Evolutionary conservation across 495 filamentous ascomycete genomes (phyloP), one percentile per base, ranked within the genome.

Genomic region (Cercophora scortea): DNA sequence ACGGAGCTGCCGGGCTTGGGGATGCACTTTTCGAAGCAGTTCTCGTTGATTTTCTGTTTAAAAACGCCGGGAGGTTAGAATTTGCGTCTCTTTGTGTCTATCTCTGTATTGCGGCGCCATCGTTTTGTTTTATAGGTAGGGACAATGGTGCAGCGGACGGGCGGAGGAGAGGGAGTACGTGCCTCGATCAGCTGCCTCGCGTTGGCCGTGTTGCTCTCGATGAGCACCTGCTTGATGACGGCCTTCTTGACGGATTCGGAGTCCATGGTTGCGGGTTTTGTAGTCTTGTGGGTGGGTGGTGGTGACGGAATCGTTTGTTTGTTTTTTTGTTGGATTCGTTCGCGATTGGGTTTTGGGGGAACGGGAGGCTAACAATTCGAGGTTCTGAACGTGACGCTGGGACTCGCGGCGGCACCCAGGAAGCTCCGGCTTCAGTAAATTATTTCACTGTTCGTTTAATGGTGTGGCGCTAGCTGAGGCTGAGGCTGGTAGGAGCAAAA

Each of bases 21-120:
- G 40, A 98, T 75, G 73, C 93, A 98, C 65, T 85, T 85, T 36
- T 92, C 82, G 81, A 95, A 97, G 80, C 93, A 98, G 77, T 94
- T 84, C 66, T 92, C 84, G 78, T 96, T 95, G 69, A 97, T 78
- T 86, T 90, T 95, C 93, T 97, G 58, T 36, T n/a, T n/a, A n/a
- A n/a, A n/a, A 40, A 7, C 19, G 10, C n/a, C 1, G 44, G 18
- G 25, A 2, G 13, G 13, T 32, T 32, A 35, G 32, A 34, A 25
- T 25, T 25, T 2, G 25, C n/a, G 25, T 25, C 25, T 25, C 25
- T 25, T 25, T 25, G 2, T 25, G n/a, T 25, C 25, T 5, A 25
- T 25, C 25, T 25, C 25, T 25, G 25, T 25, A 25, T n/a, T n/a
- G n/a, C n/a, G n/a, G n/a, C n/a, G n/a, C n/a, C n/a, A n/a, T n/a